Conservation (phyloP, 192 early-diverging fungal genomes). For the Coemansia sp. region DNA sequence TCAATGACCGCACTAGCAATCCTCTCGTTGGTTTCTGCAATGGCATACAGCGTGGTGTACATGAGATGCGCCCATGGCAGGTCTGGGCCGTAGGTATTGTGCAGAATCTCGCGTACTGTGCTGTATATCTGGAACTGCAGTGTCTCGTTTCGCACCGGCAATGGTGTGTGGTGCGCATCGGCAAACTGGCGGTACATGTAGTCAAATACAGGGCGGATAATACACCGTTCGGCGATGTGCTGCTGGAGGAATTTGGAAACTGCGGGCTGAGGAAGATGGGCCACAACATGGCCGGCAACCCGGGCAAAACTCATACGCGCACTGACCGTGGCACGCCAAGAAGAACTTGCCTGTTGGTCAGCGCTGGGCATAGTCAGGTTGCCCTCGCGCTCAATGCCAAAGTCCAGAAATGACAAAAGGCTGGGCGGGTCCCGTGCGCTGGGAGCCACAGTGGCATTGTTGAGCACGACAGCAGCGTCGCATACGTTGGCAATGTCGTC, state of each 20-base stretch:
- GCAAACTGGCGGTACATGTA: slow-evolving; percentile 21
- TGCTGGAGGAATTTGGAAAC: slow-evolving; percentile 2
- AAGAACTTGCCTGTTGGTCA: background rate
- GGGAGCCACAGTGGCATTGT: slow-evolving; percentile 17
- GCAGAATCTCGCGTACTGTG: slow-evolving; percentile 17
- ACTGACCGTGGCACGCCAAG: slow-evolving; percentile 3
- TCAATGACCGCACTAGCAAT: slow-evolving; percentile 6
- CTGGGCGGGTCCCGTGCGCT: background rate
- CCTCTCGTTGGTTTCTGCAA: slow-evolving; percentile 32
- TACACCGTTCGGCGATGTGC: slow-evolving; percentile 8
- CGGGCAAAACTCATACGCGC: slow-evolving; percentile 22
- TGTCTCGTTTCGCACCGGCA: slow-evolving; percentile 7
- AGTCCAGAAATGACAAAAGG: slow-evolving; percentile 20
- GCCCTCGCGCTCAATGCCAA: slow-evolving; percentile 3
- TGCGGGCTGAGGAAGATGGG: slow-evolving; percentile 9
- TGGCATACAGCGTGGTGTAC: slow-evolving; percentile 36
- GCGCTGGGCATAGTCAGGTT: slow-evolving; percentile 6
- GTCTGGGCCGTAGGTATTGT: background rate
- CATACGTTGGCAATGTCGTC: slow-evolving; percentile 12
- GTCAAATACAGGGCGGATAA: slow-evolving; percentile 32
- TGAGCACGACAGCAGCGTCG: slow-evolving; percentile 27
- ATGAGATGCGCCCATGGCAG: slow-evolving; percentile 16
- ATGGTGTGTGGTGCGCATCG: background rate
- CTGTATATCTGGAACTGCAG: slow-evolving; percentile 45
- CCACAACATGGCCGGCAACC: slow-evolving; percentile 17